Conservation (phyloP, 2,329 filamentous ascomycete genomes). For the Penicillium glabrum region DNA sequence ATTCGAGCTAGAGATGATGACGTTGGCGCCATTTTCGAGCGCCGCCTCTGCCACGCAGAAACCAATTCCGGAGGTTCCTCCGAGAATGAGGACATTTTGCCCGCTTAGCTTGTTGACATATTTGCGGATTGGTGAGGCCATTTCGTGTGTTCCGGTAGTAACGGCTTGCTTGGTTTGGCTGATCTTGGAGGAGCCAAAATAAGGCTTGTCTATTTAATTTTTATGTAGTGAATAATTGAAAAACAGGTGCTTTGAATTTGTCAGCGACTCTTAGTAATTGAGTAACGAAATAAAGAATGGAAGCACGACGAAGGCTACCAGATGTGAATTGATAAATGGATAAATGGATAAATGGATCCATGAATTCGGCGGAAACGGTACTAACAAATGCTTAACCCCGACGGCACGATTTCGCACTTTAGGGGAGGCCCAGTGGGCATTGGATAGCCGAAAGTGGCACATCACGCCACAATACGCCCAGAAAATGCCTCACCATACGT, state of each 20-base stretch:
- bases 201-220: not conserved
- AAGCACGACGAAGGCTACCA: not conserved
- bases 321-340: not conserved
- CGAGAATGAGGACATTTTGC: not conserved
- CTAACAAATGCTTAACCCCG: not conserved
- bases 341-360: not conserved
- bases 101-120: slow-evolving; percentile 4
- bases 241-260: not conserved
- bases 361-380: not conserved
- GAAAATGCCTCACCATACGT: not conserved
- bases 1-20: not conserved
- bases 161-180: not conserved
- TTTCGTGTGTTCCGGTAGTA: not conserved
- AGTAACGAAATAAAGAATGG: not conserved
- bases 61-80: slow-evolving; percentile 1
- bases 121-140: not conserved
- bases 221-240: not conserved
- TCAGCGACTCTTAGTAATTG: not conserved
- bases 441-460: not conserved
- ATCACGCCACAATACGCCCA: not conserved
- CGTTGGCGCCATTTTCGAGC: not conserved
- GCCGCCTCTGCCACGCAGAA: not conserved
- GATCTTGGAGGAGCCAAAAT: too few relatives aligned
- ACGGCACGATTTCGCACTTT: not conserved
- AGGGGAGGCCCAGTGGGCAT: too few relatives aligned